phyloP scores from a whole-genome alignment of 176 grass and related monocot species.

The Oryza coarctata region DNA sequence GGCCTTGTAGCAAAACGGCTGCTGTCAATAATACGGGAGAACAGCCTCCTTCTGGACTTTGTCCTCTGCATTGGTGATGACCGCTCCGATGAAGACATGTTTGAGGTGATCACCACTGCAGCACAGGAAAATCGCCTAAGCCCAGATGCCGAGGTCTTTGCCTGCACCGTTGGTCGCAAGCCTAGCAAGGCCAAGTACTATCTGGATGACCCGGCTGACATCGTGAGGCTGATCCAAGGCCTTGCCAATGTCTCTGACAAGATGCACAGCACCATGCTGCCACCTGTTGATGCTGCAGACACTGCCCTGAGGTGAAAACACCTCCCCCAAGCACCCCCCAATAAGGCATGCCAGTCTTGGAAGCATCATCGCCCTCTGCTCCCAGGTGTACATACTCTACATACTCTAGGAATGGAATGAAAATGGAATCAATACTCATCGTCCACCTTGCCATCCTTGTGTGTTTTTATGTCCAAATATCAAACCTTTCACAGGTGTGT shows the following conservation, averaged over 20 bases:
- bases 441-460: not conserved
- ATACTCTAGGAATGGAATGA: not conserved
- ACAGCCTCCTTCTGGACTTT: conserved; percentile 55
- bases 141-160: conserved; percentile 64
- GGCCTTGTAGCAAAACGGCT: conserved; percentile 63
- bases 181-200: conserved; percentile 99
- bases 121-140: conserved; percentile 32
- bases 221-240: conserved; percentile 68
- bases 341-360: not conserved
- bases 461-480: not conserved
- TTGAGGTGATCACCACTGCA: conserved; percentile 72
- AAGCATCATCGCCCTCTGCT: not conserved
- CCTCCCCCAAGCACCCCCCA: not conserved
- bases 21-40: conserved; percentile 53
- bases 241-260: conserved; percentile 76
- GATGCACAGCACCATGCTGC: not conserved
- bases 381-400: conserved; percentile 40
- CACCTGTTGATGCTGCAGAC: not conserved
- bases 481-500: not conserved
- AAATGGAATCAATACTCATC: not conserved
- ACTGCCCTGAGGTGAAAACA: not conserved
- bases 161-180: conserved; percentile 85
- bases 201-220: conserved; percentile 73
- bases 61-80: conserved; percentile 87
- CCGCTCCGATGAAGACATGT: conserved; percentile 94